These are phyloP conservation scores for Stereum hirsutum DNA, from an alignment of 1,284 basidiomycete species.

Conservation along the genomic window DNA sequence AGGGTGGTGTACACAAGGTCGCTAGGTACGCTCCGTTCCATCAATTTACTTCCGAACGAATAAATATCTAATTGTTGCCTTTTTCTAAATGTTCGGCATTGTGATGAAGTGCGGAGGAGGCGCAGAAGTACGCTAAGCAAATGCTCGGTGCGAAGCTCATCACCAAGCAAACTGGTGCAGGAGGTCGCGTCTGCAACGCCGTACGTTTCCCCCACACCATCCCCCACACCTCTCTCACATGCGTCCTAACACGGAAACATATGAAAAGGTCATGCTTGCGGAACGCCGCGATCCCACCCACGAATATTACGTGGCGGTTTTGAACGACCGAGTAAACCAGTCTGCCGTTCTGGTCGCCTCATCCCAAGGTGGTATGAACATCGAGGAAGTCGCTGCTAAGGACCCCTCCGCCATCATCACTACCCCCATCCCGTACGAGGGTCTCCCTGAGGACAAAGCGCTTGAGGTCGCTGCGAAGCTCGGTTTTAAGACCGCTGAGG, in stretches of 20 bases:
- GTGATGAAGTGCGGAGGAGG: constrained; percentile 70
- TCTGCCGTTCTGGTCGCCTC: constrained; percentile 94
- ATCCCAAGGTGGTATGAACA: constrained; percentile 94
- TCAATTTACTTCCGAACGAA: constrained; percentile 5
- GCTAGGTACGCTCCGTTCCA: constrained; percentile 53
- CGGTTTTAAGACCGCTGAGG: constrained; percentile 72
- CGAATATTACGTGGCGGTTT: constrained; percentile 97
- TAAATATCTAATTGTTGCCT: neutral
- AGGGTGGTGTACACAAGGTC: constrained; percentile 96
- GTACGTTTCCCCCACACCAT: constrained; percentile 33
- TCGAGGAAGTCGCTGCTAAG: constrained; percentile 99
- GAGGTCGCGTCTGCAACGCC: constrained; percentile 90
- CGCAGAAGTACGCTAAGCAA: constrained; percentile 78
- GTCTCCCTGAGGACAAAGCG: constrained; percentile 70
- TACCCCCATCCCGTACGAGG: constrained; percentile 86
- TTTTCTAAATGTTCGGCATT: constrained; percentile 2
- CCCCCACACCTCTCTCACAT: constrained; percentile 4
- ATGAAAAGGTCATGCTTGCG: constrained; percentile 98
- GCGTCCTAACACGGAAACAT: too few relatives aligned
- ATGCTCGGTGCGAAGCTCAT: constrained; percentile 97
- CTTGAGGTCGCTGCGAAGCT: constrained; percentile 82
- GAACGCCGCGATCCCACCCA: constrained; percentile 91
- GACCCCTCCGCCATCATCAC: constrained; percentile 96
- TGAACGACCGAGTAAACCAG: constrained; percentile 90
- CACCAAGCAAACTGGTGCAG: constrained; percentile 97